Evolutionary conservation across 1,284 basidiomycete genomes (phyloP), one percentile per base, ranked within the genome.

Genomic region (Volvariella surrecta): DNA sequence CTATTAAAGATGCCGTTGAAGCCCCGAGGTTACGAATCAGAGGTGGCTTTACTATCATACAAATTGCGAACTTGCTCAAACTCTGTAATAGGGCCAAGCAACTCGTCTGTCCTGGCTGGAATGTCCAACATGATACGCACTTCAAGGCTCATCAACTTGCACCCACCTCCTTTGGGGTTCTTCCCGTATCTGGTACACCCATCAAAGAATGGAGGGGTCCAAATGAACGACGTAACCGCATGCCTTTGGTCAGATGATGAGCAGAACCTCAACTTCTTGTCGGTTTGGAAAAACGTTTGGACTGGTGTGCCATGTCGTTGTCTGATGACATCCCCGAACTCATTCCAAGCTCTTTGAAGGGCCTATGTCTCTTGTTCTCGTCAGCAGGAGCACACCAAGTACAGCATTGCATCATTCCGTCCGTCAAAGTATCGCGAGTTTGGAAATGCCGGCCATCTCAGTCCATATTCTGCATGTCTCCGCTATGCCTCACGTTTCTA

Each of bases 201-300:
- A 46, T 40, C 20, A 54, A 28, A 28, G 24, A 28, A 11, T 28
- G 24, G 24, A 28, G 24, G 6, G 11, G 6, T 11, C 11, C 24
- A 6, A 28, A 28, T 6, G 11, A 11, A 28, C 11, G 24, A 28
- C 11, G 24, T 73, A 11, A 67, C 74, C 0, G 75, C 74, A 28
- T 79, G 76, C 54, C 52, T 76, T 4, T 80, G 78, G 78, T 51
- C 54, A 2, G 52, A 61, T 15, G 61, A 66, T 13, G 60, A 63
- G 32, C 52, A 55, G 13, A 58, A 62, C 3, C 38, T 73, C 13
- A 57, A 64, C 8, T 40, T 52, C 16, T 44, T 74, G 10, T 49
- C 54, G 20, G 19, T 54, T 30, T 74, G 70, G 69, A 58, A 60
- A 9, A 45, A 56, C 0, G 51, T 55, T 13, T 82, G 80, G 79